Conservation (phyloP, 2,329 filamentous ascomycete species). For the Pyrenophora teres region DNA sequence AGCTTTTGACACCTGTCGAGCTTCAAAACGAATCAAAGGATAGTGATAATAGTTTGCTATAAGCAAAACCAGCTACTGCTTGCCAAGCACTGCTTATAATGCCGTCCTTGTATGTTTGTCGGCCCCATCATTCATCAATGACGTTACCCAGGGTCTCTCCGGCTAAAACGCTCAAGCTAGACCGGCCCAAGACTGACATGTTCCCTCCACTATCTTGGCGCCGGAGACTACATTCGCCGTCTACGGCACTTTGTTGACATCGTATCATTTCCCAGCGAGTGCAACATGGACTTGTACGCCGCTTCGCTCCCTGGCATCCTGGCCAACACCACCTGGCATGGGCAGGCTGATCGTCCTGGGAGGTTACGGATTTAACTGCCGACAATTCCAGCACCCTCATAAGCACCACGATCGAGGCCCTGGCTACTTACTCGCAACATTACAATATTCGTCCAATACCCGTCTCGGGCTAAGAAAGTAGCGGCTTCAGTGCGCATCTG, state of each 20-base stretch:
- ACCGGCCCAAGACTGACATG: conserved; percentile 15
- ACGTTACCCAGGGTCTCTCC: conserved; percentile 14
- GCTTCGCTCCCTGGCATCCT: conserved; percentile 23
- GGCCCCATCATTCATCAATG: background rate
- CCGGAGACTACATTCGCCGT: background rate
- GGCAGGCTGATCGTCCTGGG: conserved; percentile 24
- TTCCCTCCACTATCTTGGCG: too few relatives aligned
- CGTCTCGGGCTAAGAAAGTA: too few relatives aligned
- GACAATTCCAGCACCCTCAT: background rate
- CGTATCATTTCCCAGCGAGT: too few relatives aligned
- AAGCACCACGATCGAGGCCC: too few relatives aligned
- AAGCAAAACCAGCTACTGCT: too few relatives aligned
- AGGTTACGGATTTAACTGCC: background rate
- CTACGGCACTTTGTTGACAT: conserved; percentile 15
- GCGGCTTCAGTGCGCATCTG: too few relatives aligned
- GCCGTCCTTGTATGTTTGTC: background rate
- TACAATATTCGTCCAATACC: too few relatives aligned
- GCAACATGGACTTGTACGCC: background rate
- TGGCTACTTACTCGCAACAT: background rate
- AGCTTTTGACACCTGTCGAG: background rate
- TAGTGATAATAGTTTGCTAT: background rate
- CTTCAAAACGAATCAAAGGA: background rate
- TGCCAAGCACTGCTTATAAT: too few relatives aligned
- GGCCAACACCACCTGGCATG: conserved; percentile 13
- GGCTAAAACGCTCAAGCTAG: conserved; percentile 25